phyloP scores from a whole-genome alignment of 352 stramenopile species.

The Chrysophaeum taylorii region DNA sequence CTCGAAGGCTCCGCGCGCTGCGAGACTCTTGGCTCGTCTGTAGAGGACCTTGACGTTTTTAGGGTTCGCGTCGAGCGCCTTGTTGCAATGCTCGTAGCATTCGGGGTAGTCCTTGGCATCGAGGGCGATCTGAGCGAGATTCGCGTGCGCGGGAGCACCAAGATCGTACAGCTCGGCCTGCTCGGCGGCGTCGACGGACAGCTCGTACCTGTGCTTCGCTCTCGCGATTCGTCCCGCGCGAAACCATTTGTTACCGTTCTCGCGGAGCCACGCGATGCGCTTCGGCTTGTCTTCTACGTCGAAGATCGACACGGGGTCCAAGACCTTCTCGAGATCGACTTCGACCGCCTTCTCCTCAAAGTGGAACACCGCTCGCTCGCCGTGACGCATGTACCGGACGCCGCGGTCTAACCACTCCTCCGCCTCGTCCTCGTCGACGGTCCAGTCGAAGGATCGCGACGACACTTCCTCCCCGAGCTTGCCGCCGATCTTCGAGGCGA shows the following conservation, averaged over 20 bases:
- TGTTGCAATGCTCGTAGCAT: background rate
- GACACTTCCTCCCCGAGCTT: too few relatives aligned
- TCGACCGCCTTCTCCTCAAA: too few relatives aligned
- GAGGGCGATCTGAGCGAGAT: background rate
- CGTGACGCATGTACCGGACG: too few relatives aligned
- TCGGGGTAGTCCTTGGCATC: background rate
- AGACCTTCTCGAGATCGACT: background rate
- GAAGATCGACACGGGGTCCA: background rate
- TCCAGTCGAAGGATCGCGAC: too few relatives aligned
- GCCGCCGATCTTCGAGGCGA: too few relatives aligned
- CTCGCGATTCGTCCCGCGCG: background rate
- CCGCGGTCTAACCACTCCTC: too few relatives aligned
- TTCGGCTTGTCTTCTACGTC: background rate
- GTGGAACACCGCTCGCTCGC: too few relatives aligned
- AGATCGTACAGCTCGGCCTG: background rate
- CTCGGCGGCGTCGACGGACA: background rate
- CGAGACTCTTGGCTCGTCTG: constrained; percentile 30
- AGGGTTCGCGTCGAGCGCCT: constrained; percentile 35
- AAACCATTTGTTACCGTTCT: background rate
- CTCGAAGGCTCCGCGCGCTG: too few relatives aligned
- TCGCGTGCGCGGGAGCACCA: background rate
- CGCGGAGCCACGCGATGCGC: background rate
- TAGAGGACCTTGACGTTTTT: constrained; percentile 48
- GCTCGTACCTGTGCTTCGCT: background rate
- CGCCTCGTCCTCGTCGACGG: too few relatives aligned